phyloP scores from a whole-genome alignment of 352 stramenopile species.

The Globisporangium nodosum region DNA sequence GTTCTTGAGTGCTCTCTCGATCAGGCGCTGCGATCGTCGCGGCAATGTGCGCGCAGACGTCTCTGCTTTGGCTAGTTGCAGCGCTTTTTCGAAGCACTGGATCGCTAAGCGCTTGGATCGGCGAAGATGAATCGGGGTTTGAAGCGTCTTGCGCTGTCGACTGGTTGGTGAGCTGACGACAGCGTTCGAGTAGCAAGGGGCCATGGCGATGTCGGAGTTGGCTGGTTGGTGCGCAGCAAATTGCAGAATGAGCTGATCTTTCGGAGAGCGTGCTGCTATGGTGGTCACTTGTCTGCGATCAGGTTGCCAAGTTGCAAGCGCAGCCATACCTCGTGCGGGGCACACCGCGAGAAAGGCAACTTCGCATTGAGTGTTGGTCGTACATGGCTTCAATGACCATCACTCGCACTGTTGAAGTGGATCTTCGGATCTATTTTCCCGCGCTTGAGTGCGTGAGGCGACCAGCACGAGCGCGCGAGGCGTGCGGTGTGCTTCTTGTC shows the following conservation, averaged over 20 bases:
- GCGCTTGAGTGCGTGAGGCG: background rate
- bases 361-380: background rate
- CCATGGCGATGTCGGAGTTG: background rate
- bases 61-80: background rate
- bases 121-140: background rate
- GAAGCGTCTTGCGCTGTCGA: background rate
- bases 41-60: background rate
- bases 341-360: background rate
- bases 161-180: background rate
- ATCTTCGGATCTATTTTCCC: background rate
- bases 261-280: too few species aligned
- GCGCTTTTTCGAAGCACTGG: background rate
- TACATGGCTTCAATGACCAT: background rate
- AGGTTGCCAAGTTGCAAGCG: too few species aligned
- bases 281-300: too few species aligned
- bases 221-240: background rate
- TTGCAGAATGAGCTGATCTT: background rate
- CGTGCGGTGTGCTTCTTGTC: background rate
- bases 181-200: background rate
- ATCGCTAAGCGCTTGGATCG: background rate
- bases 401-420: background rate
- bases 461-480: background rate
- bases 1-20: background rate
- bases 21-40: background rate
- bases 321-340: background rate